Percentiles rank a stretch among this genome's conserved stretches.
These are phyloP conservation scores for Batkoa obscura DNA, from an alignment of 371 early-diverging fungal genomes.

Conservation along the genomic window DNA sequence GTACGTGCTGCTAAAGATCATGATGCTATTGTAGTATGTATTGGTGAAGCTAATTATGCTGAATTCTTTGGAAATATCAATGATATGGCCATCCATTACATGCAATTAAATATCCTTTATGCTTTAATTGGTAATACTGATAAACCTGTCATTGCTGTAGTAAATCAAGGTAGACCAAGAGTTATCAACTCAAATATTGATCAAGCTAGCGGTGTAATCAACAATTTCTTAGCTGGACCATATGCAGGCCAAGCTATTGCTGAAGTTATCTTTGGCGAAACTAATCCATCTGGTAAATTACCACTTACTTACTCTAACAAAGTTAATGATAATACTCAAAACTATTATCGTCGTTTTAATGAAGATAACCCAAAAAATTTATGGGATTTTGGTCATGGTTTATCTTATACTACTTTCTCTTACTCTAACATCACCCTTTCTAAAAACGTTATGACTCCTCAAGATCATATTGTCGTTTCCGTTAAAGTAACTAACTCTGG, in stretches of 20 bases:
- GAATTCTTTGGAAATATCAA: conserved; percentile 33
- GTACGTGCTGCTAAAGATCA: conserved; percentile 13
- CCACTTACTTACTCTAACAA: conserved; percentile 35
- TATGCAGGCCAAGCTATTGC: conserved; percentile 34
- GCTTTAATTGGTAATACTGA: conserved; percentile 11
- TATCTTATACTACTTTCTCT: conserved; percentile 29
- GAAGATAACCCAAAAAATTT: conserved; percentile 8
- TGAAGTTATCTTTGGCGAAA: conserved; percentile 23
- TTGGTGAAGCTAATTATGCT: conserved; percentile 29
- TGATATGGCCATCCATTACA: conserved; percentile 21
- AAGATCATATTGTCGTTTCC: conserved; percentile 9
- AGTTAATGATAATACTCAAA: conserved; percentile 13
- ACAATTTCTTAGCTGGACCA: conserved; percentile 33
- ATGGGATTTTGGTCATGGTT: conserved; percentile 37
- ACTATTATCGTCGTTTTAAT: conserved; percentile 12
- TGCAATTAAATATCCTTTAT: conserved; percentile 21
- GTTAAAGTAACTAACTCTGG: conserved; percentile 29
- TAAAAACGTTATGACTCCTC: not conserved
- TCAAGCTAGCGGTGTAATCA: conserved; percentile 22
- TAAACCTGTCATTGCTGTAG: conserved; percentile 22
- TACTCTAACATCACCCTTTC: conserved; percentile 21
- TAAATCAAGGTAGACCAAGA: conserved; percentile 37
- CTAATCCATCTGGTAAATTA: conserved; percentile 24
- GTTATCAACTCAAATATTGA: conserved; percentile 19
- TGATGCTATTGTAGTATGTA: conserved; percentile 21